A percentile compares a stretch with the other conserved stretches of the same genome.
phyloP scores from a whole-genome alignment of 2,329 filamentous ascomycete species.

The Ascochyta fabae region DNA sequence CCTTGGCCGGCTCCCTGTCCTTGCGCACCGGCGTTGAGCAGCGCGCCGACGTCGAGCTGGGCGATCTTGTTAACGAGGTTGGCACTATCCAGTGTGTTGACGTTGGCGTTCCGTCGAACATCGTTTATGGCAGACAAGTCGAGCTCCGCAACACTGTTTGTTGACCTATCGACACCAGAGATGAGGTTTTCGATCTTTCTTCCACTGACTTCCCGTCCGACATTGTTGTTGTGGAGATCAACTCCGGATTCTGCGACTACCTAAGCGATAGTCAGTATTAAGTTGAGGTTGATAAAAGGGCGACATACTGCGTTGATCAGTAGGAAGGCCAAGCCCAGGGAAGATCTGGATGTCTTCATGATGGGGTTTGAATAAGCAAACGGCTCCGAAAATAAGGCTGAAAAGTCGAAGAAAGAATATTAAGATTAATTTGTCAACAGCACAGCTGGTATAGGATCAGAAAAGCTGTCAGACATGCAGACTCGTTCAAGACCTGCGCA shows the following conservation, averaged over 20 bases:
- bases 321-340: conserved; percentile 35
- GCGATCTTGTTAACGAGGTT: conserved; percentile 23
- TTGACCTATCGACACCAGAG: conserved; percentile 29
- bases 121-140: conserved; percentile 16
- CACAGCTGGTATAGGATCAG: conserved; percentile 41
- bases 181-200: conserved; percentile 35
- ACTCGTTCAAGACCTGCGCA: conserved; percentile 46
- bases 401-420: conserved; percentile 19
- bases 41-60: conserved; percentile 28
- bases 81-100: conserved; percentile 16
- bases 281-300: not conserved
- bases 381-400: not conserved
- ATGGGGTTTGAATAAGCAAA: conserved; percentile 6
- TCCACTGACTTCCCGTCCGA: conserved; percentile 30
- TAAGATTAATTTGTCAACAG: conserved; percentile 45
- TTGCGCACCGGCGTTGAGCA: conserved; percentile 26
- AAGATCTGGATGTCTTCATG: conserved; percentile 41
- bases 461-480: conserved; percentile 43
- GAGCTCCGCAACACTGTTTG: conserved; percentile 21
- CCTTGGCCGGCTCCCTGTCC: conserved; percentile 17
- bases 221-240: conserved; percentile 32
- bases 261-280: conserved; percentile 18
- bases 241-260: conserved; percentile 33
- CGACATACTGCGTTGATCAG: conserved; percentile 41
- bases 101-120: conserved; percentile 15